These are phyloP conservation scores for Geotrichum cucujoidarum DNA, from an alignment of 1,139 yeast species.

Conservation along the genomic window DNA sequence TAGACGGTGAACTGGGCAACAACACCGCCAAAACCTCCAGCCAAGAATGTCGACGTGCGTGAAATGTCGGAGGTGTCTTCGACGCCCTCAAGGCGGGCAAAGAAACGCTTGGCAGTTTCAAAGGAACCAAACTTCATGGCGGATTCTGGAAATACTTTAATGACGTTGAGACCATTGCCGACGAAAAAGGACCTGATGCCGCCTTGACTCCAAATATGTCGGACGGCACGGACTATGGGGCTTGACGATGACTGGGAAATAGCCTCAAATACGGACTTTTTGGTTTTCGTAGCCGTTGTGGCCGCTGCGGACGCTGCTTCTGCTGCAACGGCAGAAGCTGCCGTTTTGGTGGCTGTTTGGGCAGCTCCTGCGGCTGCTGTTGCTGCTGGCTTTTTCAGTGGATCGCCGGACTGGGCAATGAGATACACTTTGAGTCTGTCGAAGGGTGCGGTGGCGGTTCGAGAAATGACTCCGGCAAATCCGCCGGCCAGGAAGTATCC, in stretches of 20 bases:
- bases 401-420: constrained; percentile 77
- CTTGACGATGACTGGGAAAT: background rate
- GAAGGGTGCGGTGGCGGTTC: constrained; percentile 96
- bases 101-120: constrained; percentile 73
- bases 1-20: constrained; percentile 87
- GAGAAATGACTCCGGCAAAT: constrained; percentile 86
- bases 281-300: background rate
- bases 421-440: constrained; percentile 90
- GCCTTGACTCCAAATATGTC: constrained; percentile 79
- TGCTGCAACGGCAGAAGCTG: constrained; percentile 12
- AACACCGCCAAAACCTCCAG: constrained; percentile 97
- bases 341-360: constrained; percentile 18
- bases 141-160: constrained; percentile 93
- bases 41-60: constrained; percentile 70
- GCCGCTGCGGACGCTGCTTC: background rate
- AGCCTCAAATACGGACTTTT: background rate
- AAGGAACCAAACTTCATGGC: constrained; percentile 97
- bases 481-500: constrained; percentile 96
- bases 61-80: constrained; percentile 69
- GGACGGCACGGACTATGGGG: constrained; percentile 48
- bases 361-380: constrained; percentile 33
- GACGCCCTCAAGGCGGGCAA: constrained; percentile 76
- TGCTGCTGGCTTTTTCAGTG: constrained; percentile 24
- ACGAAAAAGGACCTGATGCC: constrained; percentile 85
- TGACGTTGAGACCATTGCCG: constrained; percentile 92